Conservation (phyloP, 768 basidiomycete genomes). For the Ramaria sp. region DNA sequence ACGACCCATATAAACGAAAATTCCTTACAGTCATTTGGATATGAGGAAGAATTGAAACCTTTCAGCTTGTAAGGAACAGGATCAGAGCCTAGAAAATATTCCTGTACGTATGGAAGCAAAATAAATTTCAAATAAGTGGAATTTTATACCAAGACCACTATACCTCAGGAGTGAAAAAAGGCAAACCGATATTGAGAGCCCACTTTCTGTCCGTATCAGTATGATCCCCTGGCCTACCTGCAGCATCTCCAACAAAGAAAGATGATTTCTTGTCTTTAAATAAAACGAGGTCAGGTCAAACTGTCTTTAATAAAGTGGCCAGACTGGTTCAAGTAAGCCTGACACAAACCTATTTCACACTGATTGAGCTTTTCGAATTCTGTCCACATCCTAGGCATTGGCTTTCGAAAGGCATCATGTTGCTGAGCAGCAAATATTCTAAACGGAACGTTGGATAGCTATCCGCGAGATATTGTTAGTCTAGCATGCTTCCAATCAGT, state of each 20-base stretch:
- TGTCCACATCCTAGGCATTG: constrained; percentile 80
- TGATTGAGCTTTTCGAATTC: constrained; percentile 54
- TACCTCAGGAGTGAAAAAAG: constrained; percentile 82
- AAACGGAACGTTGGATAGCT: constrained; percentile 72
- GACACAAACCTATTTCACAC: constrained; percentile 49
- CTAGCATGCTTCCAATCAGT: neutral
- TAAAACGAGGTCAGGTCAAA: neutral
- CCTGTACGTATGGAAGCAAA: constrained; percentile 41
- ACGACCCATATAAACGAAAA: neutral
- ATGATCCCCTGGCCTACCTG: constrained; percentile 70
- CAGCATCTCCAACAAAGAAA: constrained; percentile 86
- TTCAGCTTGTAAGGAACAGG: constrained; percentile 36
- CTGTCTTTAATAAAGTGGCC: no score
- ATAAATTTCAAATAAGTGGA: neutral
- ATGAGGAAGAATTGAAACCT: constrained; percentile 55
- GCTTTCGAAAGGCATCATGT: constrained; percentile 73
- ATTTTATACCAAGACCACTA: neutral
- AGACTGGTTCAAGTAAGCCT: neutral
- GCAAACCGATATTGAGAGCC: constrained; percentile 63
- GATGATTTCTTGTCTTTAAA: constrained; percentile 48
- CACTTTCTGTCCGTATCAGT: constrained; percentile 78
- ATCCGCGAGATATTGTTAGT: constrained; percentile 30
- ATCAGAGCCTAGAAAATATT: constrained; percentile 57
- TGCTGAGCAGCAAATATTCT: constrained; percentile 67
- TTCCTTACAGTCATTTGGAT: constrained; percentile 24